Evolutionary conservation across 1,284 basidiomycete genomes (phyloP).

Genomic region (Apiotrichum mycotoxinovorans): DNA sequence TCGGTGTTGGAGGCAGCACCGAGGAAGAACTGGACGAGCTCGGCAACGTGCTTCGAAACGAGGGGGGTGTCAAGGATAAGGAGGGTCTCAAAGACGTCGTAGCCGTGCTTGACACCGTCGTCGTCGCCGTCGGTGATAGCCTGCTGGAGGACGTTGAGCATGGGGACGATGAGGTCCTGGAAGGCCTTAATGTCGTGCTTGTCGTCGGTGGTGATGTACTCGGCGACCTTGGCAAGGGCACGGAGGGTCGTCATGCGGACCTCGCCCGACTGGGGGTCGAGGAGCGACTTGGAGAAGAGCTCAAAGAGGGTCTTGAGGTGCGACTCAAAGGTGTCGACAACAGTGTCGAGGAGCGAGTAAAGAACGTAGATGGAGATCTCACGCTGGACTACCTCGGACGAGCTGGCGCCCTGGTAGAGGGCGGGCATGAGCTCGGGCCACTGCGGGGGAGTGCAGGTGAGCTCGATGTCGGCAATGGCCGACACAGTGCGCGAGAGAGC

Average conservation of each 20-base stretch:
- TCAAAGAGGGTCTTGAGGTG: slow-evolving; percentile 76
- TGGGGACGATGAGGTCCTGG: slow-evolving; percentile 81
- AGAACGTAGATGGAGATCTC: slow-evolving; percentile 91
- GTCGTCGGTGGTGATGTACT: slow-evolving; percentile 86
- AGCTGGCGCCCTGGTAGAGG: slow-evolving; percentile 74
- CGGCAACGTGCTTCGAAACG: slow-evolving; percentile 80
- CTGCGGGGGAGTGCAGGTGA: slow-evolving; percentile 62
- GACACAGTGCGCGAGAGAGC: slow-evolving; percentile 88
- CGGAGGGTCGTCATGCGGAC: slow-evolving; percentile 89
- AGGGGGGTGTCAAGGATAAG: slow-evolving; percentile 92
- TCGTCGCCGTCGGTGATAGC: slow-evolving; percentile 79
- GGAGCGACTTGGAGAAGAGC: slow-evolving; percentile 73
- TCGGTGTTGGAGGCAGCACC: slow-evolving; percentile 74
- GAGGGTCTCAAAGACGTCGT: slow-evolving; percentile 94
- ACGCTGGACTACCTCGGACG: slow-evolving; percentile 68
- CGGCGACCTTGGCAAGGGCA: slow-evolving; percentile 85
- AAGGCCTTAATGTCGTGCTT: slow-evolving; percentile 84
- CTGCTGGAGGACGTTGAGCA: slow-evolving; percentile 87
- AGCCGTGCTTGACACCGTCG: slow-evolving; percentile 78
- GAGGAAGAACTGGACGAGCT: slow-evolving; percentile 86
- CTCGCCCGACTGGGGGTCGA: slow-evolving; percentile 83
- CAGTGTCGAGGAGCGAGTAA: slow-evolving; percentile 85
- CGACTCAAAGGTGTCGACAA: slow-evolving; percentile 80
- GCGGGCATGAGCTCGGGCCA: slow-evolving; percentile 90
- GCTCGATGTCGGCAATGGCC: slow-evolving; percentile 86